phyloP scores from a whole-genome alignment of 2,329 filamentous ascomycete species.

The Mycosphaerelloides madeirae region DNA sequence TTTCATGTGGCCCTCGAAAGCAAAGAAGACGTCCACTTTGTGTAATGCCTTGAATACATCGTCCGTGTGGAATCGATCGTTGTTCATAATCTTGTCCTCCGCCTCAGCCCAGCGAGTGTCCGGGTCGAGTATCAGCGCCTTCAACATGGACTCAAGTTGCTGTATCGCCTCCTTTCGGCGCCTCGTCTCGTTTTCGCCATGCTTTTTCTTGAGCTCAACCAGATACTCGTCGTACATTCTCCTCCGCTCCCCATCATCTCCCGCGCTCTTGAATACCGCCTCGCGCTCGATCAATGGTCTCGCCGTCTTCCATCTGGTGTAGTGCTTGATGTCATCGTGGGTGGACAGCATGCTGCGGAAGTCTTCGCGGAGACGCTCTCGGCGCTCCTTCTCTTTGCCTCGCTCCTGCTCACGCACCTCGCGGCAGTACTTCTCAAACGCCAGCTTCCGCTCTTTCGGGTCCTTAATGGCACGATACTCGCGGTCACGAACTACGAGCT shows the following conservation, averaged over 20 bases:
- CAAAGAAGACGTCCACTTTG: constrained; percentile 84
- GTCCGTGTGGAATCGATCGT: constrained; percentile 71
- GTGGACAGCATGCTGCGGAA: constrained; percentile 95
- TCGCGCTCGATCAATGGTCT: constrained; percentile 91
- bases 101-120: constrained; percentile 95
- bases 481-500: constrained; percentile 78
- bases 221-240: constrained; percentile 94
- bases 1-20: constrained; percentile 95
- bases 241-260: constrained; percentile 78
- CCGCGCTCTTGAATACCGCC: constrained; percentile 88
- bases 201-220: constrained; percentile 71
- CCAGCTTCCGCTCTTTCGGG: constrained; percentile 80
- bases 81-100: constrained; percentile 72
- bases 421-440: constrained; percentile 91
- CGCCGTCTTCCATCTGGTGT: constrained; percentile 95
- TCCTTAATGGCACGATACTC: constrained; percentile 92
- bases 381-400: constrained; percentile 86
- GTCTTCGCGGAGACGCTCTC: constrained; percentile 85
- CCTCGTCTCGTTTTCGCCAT: constrained; percentile 69
- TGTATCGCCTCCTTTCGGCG: constrained; percentile 77
- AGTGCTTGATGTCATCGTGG: constrained; percentile 94
- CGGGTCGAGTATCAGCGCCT: constrained; percentile 76
- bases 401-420: constrained; percentile 90
- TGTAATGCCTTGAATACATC: constrained; percentile 80
- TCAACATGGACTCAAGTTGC: constrained; percentile 71